A percentile compares a stretch with the other conserved stretches of the same genome.
phyloP scores from a whole-genome alignment of 164 flowering plant genomes.

The Annona cherimola region DNA sequence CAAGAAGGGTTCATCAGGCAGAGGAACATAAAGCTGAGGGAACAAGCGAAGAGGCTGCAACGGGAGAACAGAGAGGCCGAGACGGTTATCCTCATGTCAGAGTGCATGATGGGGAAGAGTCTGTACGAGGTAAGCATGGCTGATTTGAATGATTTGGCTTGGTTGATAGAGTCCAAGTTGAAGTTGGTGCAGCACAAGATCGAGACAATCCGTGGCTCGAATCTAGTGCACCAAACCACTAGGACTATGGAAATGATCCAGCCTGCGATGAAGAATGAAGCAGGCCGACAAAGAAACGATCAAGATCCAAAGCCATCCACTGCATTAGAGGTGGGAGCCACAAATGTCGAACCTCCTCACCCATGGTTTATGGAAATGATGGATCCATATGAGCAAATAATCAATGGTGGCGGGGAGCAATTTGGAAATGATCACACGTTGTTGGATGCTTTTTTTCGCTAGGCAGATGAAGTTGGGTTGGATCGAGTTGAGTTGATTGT shows the following conservation, averaged over 20 bases:
- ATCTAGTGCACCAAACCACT: background rate
- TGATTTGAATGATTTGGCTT: conserved; percentile 42
- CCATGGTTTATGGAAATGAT: conserved; percentile 17
- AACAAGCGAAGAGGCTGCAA: conserved; percentile 37
- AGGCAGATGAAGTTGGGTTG: background rate
- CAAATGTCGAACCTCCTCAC: conserved; percentile 14
- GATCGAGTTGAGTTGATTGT: too few relatives aligned
- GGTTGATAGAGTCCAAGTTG: conserved; percentile 38
- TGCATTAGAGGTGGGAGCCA: background rate
- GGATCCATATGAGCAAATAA: conserved; percentile 7
- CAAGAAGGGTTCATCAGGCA: conserved; percentile 54
- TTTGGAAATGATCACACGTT: background rate
- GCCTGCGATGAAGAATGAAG: background rate
- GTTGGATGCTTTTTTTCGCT: conserved; percentile 9
- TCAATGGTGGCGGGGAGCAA: conserved; percentile 1
- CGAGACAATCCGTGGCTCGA: background rate
- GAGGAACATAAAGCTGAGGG: conserved; percentile 37
- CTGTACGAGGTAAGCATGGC: conserved; percentile 15
- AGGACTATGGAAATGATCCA: background rate
- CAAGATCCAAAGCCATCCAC: background rate
- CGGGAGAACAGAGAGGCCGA: conserved; percentile 51
- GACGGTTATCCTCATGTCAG: conserved; percentile 35
- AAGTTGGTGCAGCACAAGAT: conserved; percentile 18
- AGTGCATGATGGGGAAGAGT: conserved; percentile 28
- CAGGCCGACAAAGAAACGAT: background rate